Conservation (phyloP, 352 stramenopile species). For the Phytophthora pluvialis region DNA sequence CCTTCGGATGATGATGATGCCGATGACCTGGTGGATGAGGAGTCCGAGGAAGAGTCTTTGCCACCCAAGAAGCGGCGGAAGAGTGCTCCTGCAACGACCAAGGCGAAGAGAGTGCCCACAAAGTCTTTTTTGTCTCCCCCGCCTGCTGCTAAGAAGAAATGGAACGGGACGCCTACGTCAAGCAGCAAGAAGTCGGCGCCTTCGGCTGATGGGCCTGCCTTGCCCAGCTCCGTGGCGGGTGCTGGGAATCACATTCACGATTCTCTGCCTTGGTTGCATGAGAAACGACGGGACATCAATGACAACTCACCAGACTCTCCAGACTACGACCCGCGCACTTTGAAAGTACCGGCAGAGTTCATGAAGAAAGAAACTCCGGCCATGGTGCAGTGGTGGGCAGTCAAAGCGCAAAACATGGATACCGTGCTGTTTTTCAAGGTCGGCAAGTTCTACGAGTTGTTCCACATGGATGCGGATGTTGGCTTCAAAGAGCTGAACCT, state of each 20-base stretch:
- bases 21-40: slow-evolving; percentile 48
- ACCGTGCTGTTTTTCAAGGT: slow-evolving; percentile 99
- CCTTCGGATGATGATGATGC: slow-evolving; percentile 53
- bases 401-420: slow-evolving; percentile 98
- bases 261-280: slow-evolving; percentile 90
- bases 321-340: slow-evolving; percentile 93
- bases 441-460: slow-evolving; percentile 97
- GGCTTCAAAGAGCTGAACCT: slow-evolving; percentile 95
- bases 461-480: slow-evolving; percentile 99
- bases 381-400: slow-evolving; percentile 98
- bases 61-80: slow-evolving; percentile 53
- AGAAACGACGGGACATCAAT: slow-evolving; percentile 90
- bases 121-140: slow-evolving; percentile 54
- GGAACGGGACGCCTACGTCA: slow-evolving; percentile 19
- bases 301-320: slow-evolving; percentile 81
- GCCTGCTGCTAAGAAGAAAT: slow-evolving; percentile 37
- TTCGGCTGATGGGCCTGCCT: slow-evolving; percentile 18
- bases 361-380: slow-evolving; percentile 93
- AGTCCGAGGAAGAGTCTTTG: slow-evolving; percentile 47
- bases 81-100: slow-evolving; percentile 34
- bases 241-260: slow-evolving; percentile 91
- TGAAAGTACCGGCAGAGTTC: slow-evolving; percentile 91
- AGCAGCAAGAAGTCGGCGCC: slow-evolving; percentile 42
- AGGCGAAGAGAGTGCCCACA: slow-evolving; percentile 29
- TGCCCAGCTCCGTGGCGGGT: slow-evolving; percentile 52